Base-by-base conservation (phyloP, 768 basidiomycete species). In the Cyclocybe aegerita region DNA sequence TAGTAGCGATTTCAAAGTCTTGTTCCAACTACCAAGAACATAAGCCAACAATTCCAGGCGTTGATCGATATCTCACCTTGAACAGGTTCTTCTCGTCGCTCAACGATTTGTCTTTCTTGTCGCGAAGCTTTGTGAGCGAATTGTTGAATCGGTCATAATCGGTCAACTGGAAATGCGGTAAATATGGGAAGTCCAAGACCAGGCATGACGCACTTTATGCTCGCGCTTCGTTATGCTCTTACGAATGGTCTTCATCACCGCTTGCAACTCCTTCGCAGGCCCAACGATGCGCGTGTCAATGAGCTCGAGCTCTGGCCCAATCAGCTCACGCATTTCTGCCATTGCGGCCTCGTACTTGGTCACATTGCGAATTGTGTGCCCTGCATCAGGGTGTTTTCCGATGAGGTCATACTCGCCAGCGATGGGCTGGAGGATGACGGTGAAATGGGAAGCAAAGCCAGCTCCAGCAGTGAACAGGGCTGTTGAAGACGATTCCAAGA, bases 61-160 rank as follows among this genome's bases (percentile, higher is more conserved):
- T 12, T 23, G 16, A 34, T n/a, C 46, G 29, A 34, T 35, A 8
- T 40, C 46, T 16, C 50, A 89, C 93, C 79, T 96, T 97, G 82
- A 96, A 97, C 54, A 96, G 63, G 63, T 95, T 92, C 80, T 98
- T 97, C 78, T 98, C 96, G 61, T 98, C 96, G 59, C 75, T 92
- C 56, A 98, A 71, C 14, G 90, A 86, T 72, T 98, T 99, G 65
- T 99, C 96, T 72, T 98, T 96, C 82, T 99, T 99, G 67, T 99
- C 96, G 50, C 97, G 79, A 51, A 98, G 76, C 70, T 99, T 98
- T 50, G 87, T 93, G 57, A 98, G 72, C 14, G 93, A 92, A 62
- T 97, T 98, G 69, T 98, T 98, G 78, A 83, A 90, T 43, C 97
- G 88, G 73, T 99, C 97, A 59, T 86, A 99, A 70, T 99, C 97